A percentile compares a stretch with the other conserved stretches of the same genome.
Evolutionary conservation across 768 basidiomycete genomes (phyloP).

Genomic region (Cyathus striatus): DNA sequence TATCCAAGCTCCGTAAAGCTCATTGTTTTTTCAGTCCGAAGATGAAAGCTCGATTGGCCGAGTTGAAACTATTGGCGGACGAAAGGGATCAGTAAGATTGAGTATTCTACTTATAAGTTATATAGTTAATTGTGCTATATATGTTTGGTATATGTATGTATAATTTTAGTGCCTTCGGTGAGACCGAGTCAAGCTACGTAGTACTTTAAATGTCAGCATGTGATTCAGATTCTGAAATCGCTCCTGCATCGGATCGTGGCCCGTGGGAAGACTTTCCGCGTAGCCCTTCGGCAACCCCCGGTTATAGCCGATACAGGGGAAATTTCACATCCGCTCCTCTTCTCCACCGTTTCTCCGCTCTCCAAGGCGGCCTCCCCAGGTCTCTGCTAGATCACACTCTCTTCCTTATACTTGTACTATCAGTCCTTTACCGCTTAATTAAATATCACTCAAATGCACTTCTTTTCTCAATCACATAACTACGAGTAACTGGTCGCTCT

Average conservation of each 20-base stretch:
- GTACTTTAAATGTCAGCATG: too few species aligned
- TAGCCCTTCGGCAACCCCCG: too few species aligned
- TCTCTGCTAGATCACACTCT: slow-evolving; percentile 5
- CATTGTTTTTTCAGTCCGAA: slow-evolving; percentile 55
- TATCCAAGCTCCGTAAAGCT: slow-evolving; percentile 2
- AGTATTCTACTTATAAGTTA: not conserved
- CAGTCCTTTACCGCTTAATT: slow-evolving; percentile 17
- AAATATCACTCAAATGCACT: slow-evolving; percentile 60
- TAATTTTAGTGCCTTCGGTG: not conserved
- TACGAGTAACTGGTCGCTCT: slow-evolving; percentile 61
- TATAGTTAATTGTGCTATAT: not conserved
- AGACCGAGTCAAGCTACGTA: too few species aligned
- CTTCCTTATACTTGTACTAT: slow-evolving; percentile 22
- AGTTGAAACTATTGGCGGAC: slow-evolving; percentile 41
- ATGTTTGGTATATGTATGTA: not conserved
- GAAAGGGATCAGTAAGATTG: slow-evolving; percentile 1
- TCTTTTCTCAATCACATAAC: slow-evolving; percentile 79
- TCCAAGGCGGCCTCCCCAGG: not conserved
- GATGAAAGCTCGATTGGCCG: slow-evolving; percentile 69
- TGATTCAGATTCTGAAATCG: too few species aligned
- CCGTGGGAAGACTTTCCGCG: too few species aligned
- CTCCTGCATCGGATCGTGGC: too few species aligned
- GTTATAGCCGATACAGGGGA: too few species aligned
- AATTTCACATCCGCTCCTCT: not conserved
- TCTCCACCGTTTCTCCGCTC: not conserved